A percentile compares a stretch with the other conserved stretches of the same genome.
These are phyloP conservation scores for Leccinum subspadiceum DNA, from an alignment of 1,284 basidiomycete genomes.

Conservation along the genomic window DNA sequence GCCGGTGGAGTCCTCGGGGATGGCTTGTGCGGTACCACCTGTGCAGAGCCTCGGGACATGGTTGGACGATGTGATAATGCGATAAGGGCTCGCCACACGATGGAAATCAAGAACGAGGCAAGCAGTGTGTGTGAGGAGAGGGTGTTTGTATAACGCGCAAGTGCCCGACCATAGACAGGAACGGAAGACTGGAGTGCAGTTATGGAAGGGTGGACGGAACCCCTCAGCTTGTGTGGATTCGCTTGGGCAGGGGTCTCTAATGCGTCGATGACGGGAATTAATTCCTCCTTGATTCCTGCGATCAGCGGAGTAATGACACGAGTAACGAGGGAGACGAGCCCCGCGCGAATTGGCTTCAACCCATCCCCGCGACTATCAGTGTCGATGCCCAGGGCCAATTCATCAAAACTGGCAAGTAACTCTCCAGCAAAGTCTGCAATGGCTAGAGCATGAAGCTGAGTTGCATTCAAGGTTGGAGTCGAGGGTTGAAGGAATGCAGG, in stretches of 20 bases:
- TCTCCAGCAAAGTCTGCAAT: slow-evolving; percentile 69
- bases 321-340: slow-evolving; percentile 62
- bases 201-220: slow-evolving; percentile 56
- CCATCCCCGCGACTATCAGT: slow-evolving; percentile 63
- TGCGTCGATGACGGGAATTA: slow-evolving; percentile 58
- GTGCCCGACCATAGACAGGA: slow-evolving; percentile 57
- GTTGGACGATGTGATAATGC: slow-evolving; percentile 60
- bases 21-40: slow-evolving; percentile 32
- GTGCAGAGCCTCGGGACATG: slow-evolving; percentile 33
- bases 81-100: slow-evolving; percentile 70
- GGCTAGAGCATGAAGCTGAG: slow-evolving; percentile 67
- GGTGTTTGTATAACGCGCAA: slow-evolving; percentile 56
- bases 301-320: slow-evolving; percentile 66
- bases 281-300: slow-evolving; percentile 55
- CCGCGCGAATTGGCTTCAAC: slow-evolving; percentile 61
- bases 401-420: slow-evolving; percentile 65
- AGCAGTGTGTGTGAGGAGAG: slow-evolving; percentile 54
- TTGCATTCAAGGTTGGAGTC: slow-evolving; percentile 56
- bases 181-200: slow-evolving; percentile 52
- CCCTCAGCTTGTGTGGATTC: slow-evolving; percentile 41
- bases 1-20: slow-evolving; percentile 47
- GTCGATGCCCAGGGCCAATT: slow-evolving; percentile 57
- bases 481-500: slow-evolving; percentile 54
- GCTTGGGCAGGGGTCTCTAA: slow-evolving; percentile 47
- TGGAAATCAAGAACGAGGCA: slow-evolving; percentile 66